phyloP scores from a whole-genome alignment of 108 stramenopile species.

The Thalassiosira profunda region DNA sequence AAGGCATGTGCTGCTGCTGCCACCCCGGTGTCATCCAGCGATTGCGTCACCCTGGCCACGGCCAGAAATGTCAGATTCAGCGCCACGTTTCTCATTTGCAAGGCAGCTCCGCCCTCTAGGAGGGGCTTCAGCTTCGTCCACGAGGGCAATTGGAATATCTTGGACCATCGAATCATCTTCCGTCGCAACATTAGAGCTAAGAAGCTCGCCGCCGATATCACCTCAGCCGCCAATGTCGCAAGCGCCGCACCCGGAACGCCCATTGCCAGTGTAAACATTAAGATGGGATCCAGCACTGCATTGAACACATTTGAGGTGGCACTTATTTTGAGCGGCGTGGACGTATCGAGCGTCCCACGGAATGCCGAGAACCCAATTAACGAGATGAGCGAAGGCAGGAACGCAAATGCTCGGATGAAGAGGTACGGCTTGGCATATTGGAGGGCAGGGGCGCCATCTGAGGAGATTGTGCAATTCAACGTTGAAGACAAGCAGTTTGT shows the following conservation, averaged over 20 bases:
- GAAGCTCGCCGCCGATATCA: constrained; percentile 72
- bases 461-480: no score
- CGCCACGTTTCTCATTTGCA: constrained; percentile 87
- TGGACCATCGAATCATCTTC: constrained; percentile 62
- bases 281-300: constrained; percentile 82
- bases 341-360: constrained; percentile 74
- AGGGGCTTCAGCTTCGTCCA: constrained; percentile 70
- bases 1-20: constrained; percentile 90
- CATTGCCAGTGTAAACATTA: constrained; percentile 83
- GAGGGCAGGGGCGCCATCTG: constrained; percentile 78
- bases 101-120: constrained; percentile 76
- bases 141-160: constrained; percentile 63
- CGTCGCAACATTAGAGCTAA: constrained; percentile 57
- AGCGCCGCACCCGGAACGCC: constrained; percentile 91
- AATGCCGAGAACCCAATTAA: constrained; percentile 66
- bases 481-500: not conserved
- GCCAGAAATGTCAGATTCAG: constrained; percentile 87
- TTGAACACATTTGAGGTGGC: constrained; percentile 82
- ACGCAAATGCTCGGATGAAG: constrained; percentile 82
- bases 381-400: constrained; percentile 82
- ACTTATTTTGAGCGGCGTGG: constrained; percentile 89
- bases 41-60: constrained; percentile 83
- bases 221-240: constrained; percentile 81
- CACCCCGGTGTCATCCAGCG: constrained; percentile 84
- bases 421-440: constrained; percentile 89